Percentiles rank a stretch among this genome's conserved stretches.
phyloP scores from a whole-genome alignment of 306 rosid genomes.

The Purshia tridentata region DNA sequence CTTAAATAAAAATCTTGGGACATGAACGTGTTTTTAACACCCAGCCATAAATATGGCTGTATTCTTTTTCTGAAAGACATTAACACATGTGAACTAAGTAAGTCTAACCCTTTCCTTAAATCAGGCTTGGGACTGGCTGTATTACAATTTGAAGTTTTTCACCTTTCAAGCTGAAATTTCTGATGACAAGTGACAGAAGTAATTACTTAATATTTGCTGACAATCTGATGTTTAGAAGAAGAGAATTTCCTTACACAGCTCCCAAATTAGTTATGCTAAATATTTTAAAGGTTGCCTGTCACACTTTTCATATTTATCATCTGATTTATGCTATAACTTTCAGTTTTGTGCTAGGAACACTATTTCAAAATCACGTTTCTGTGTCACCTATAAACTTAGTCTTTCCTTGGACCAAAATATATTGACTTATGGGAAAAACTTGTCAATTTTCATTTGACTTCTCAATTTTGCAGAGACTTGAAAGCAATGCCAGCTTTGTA shows the following conservation, averaged over 20 bases:
- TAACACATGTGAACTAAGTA: no score
- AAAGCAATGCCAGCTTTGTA: constrained; percentile 63
- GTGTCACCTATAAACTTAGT: neutral
- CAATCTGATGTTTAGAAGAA: neutral
- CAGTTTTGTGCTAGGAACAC: neutral
- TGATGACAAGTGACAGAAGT: neutral
- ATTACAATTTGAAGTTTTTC: no score
- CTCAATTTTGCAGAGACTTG: constrained; percentile 67
- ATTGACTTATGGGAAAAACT: neutral
- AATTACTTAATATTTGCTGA: no score
- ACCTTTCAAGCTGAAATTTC: neutral
- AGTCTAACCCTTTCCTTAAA: no score
- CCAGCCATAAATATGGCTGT: neutral
- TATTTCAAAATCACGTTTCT: neutral
- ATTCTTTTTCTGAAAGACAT: no score
- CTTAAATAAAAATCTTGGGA: neutral
- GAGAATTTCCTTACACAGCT: neutral
- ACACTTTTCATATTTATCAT: neutral
- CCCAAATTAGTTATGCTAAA: neutral
- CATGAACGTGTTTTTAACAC: neutral
- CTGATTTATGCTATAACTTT: neutral
- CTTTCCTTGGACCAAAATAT: neutral
- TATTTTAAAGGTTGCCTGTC: neutral
- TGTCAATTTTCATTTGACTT: constrained; percentile 19
- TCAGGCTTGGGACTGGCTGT: neutral